Conservation (phyloP, 495 filamentous ascomycete genomes). For the Hypoxylon subgilvum region DNA sequence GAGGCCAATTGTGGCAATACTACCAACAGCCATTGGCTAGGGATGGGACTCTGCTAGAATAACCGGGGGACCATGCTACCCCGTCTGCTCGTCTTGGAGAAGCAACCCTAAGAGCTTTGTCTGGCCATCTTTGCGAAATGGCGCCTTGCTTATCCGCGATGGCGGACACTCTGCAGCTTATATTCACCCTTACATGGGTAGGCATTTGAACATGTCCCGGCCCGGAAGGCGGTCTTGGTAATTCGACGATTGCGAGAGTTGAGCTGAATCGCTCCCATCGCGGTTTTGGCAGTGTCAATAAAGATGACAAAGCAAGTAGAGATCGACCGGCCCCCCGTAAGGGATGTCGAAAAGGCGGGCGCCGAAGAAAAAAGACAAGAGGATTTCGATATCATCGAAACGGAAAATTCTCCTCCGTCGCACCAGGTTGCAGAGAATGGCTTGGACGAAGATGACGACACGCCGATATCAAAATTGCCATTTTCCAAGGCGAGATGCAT, state of each 20-base stretch:
- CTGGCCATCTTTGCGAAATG: conserved; percentile 1
- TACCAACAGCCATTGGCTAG: conserved; percentile 15
- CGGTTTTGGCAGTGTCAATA: neutral
- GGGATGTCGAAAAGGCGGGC: conserved; percentile 2
- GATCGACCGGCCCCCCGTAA: conserved; percentile 3
- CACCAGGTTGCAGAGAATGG: conserved; percentile 13
- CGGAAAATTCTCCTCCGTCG: conserved; percentile 1
- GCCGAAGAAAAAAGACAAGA: conserved; percentile 10
- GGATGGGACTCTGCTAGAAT: neutral
- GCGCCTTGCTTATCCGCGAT: conserved; percentile 21
- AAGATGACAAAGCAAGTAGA: conserved; percentile 26
- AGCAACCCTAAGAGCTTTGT: neutral
- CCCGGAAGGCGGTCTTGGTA: neutral
- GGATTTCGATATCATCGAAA: conserved; percentile 18
- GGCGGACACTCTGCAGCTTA: conserved; percentile 12
- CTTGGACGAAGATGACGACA: conserved; percentile 20
- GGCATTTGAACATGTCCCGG: conserved; percentile 15
- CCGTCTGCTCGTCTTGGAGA: conserved; percentile 19
- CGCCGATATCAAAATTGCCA: conserved; percentile 35
- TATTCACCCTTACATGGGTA: neutral
- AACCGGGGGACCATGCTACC: conserved; percentile 4
- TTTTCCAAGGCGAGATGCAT: conserved; percentile 56
- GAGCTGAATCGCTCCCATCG: conserved; percentile 3
- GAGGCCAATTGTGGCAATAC: too few species aligned
- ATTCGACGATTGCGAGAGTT: neutral